Evolutionary conservation across 345 rosid genomes (phyloP).

Genomic region (Citrus unshiu): DNA sequence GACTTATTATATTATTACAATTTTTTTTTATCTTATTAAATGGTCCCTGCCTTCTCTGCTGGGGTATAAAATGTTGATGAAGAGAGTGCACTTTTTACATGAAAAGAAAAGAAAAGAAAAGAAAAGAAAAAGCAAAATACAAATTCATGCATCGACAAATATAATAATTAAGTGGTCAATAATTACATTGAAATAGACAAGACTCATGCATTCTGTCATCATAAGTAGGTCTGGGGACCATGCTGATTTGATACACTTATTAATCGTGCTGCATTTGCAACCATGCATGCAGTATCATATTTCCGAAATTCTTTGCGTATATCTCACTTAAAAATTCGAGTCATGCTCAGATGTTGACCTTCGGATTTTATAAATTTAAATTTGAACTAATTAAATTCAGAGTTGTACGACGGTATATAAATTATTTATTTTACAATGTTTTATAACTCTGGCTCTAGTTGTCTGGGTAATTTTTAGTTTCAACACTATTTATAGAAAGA

Average conservation of each 20-base stretch:
- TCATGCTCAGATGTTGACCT: too few species aligned
- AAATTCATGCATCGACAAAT: neutral
- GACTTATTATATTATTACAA: too few species aligned
- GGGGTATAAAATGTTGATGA: neutral
- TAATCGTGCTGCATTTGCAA: neutral
- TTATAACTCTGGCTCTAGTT: too few species aligned
- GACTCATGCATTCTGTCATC: conserved; percentile 5
- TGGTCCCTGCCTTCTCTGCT: neutral
- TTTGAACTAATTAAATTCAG: too few species aligned
- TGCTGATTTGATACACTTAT: neutral
- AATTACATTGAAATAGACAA: conserved; percentile 21
- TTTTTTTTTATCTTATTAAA: neutral
- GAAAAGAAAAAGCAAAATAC: too few species aligned
- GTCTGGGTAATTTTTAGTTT: too few species aligned
- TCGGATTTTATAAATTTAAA: too few species aligned
- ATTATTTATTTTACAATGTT: too few species aligned
- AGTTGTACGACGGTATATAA: too few species aligned
- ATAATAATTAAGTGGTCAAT: conserved; percentile 7
- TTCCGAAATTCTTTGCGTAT: neutral
- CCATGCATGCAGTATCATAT: neutral
- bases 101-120: conserved; percentile 15
- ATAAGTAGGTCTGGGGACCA: conserved; percentile 17
- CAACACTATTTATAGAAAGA: too few species aligned
- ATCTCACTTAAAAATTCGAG: too few species aligned
- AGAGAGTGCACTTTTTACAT: conserved; percentile 18